A percentile compares a stretch with the other conserved stretches of the same genome.
These are phyloP conservation scores for Pilatotrama ljubarskyi DNA, from an alignment of 768 basidiomycete genomes.

Conservation along the genomic window DNA sequence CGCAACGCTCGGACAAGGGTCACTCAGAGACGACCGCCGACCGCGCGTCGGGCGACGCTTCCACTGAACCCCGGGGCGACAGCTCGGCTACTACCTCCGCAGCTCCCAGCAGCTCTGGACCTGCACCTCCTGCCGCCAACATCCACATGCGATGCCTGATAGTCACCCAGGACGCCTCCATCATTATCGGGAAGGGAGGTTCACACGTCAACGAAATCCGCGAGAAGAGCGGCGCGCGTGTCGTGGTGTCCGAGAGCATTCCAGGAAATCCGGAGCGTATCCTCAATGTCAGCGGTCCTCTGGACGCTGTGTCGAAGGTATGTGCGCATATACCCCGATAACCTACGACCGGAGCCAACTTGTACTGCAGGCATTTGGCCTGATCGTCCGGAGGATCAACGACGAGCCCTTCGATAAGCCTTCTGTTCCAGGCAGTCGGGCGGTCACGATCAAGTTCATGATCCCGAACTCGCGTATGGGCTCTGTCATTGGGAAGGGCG, in stretches of 20 bases:
- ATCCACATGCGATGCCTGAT: constrained; percentile 99
- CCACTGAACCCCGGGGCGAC: constrained; percentile 34
- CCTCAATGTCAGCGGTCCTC: constrained; percentile 91
- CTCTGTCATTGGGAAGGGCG: constrained; percentile 96
- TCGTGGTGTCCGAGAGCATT: constrained; percentile 97
- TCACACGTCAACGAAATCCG: constrained; percentile 98
- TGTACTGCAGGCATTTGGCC: constrained; percentile 81
- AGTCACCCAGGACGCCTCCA: constrained; percentile 98
- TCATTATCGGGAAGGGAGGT: constrained; percentile 97
- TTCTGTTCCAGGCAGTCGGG: constrained; percentile 95
- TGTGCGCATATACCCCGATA: constrained; percentile 26
- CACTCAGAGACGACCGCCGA: constrained; percentile 39
- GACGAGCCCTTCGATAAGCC: constrained; percentile 98
- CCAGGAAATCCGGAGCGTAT: constrained; percentile 99
- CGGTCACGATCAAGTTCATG: constrained; percentile 99
- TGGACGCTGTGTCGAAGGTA: constrained; percentile 99
- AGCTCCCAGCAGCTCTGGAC: constrained; percentile 51
- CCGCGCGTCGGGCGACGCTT: constrained; percentile 35
- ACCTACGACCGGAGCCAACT: not conserved
- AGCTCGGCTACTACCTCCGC: constrained; percentile 49
- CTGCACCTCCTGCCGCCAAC: constrained; percentile 67
- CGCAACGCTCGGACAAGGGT: constrained; percentile 38
- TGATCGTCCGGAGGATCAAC: constrained; percentile 98
- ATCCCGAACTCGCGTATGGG: constrained; percentile 99
- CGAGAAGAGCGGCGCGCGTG: constrained; percentile 94